Base-by-base conservation (phyloP, 2,329 filamentous ascomycete species). In the Monilinia fructigena region DNA sequence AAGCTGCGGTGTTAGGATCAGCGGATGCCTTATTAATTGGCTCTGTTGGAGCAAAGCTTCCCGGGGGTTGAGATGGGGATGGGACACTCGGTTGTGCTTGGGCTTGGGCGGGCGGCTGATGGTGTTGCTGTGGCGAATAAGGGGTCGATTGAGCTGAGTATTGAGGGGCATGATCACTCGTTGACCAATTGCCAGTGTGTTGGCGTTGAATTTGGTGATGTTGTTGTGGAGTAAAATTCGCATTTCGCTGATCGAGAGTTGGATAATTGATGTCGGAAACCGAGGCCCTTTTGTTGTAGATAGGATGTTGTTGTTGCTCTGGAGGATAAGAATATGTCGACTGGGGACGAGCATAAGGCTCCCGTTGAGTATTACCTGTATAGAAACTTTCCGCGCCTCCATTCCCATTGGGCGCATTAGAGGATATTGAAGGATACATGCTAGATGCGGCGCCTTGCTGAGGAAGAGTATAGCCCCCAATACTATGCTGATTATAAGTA, bases 401-500 rank as follows among this genome's bases (percentile, higher is more conserved):
- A 35, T 80, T 77, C 31, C 74, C 76, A 68, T 74, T 78, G 16
- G 83, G 78, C 14, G 81, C 78, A 68, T 83, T 82, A 10, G 85
- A 78, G 31, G 87, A 82, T 65, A 96, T 83, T 4, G 86, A 85
- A 12, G 92, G 89, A 75, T 97, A 97, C 18, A 90, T 83, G 63
- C 82, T 82, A 26, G 82, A 85, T 6, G 85, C 77, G 12, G 85
- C 81, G 16, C 80, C 78, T 47, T 81, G 79, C 31, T 75, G 71
- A 23, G 85, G 82, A 14, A 86, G 77, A 68, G 80, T 84, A 71
- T 92, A 92, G 2, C 85, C 84, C 14, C 88, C 85, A 26, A 92
- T 80, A 54, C 79, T 88, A 73, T 94, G 90, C 74, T 96, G 92
- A 70, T 88, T 90, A 76, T 98, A 98, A 1, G 95, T 94, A 77